phyloP scores from a whole-genome alignment of 1,284 basidiomycete species.

The Abortiporus biennis region DNA sequence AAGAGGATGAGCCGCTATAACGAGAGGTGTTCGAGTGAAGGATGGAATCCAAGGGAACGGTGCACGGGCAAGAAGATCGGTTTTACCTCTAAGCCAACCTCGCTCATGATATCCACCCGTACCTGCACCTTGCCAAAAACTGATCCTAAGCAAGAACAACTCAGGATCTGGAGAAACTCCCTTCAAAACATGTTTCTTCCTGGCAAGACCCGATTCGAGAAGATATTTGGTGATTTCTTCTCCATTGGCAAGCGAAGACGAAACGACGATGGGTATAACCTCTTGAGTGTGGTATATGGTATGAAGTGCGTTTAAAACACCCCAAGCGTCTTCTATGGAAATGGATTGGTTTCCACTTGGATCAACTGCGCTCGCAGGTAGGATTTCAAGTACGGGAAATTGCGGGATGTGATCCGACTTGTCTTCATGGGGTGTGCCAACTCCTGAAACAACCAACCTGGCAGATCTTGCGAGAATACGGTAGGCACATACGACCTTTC shows the following conservation, averaged over 20 bases:
- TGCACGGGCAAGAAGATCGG: constrained; percentile 16
- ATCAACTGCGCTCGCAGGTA: constrained; percentile 9
- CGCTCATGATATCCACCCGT: constrained; percentile 30
- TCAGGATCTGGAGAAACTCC: constrained; percentile 14
- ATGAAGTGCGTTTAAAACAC: constrained; percentile 24
- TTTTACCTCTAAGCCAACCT: constrained; percentile 33
- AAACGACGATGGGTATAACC: constrained; percentile 24
- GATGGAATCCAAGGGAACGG: constrained; percentile 35
- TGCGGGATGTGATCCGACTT: constrained; percentile 24
- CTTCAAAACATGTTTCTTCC: constrained; percentile 9
- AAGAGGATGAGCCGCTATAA: constrained; percentile 47
- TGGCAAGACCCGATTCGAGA: constrained; percentile 22
- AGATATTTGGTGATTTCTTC: constrained; percentile 20
- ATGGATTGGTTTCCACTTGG: constrained; percentile 6
- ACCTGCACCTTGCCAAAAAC: constrained; percentile 53
- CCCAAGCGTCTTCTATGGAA: constrained; percentile 25
- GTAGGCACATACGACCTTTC: constrained; percentile 12
- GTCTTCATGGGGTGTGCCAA: constrained; percentile 26
- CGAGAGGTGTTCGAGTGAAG: constrained; percentile 42
- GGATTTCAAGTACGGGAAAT: constrained; percentile 25
- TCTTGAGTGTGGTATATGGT: constrained; percentile 23
- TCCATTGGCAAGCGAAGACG: constrained; percentile 12
- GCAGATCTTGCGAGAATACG: constrained; percentile 14
- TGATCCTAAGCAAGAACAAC: constrained; percentile 35
- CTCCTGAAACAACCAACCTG: constrained; percentile 22